Evolutionary conservation across 495 filamentous ascomycete genomes (phyloP), one percentile per base, ranked within the genome.

Genomic region (Penicillium subrubescens): DNA sequence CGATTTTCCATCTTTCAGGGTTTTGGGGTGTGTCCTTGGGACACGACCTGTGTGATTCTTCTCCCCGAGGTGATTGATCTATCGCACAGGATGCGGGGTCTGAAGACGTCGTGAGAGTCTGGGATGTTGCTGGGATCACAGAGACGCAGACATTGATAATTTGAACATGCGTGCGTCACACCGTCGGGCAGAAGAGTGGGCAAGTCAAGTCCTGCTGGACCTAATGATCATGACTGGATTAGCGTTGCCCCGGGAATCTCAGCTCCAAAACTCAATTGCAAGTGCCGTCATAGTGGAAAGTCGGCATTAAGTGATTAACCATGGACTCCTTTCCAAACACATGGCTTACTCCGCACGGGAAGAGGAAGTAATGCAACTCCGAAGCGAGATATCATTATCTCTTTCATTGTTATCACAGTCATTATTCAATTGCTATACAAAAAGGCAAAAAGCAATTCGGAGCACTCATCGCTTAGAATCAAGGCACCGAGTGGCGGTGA

Each of bases 401-500:
- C 19, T 11, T 21, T 11, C 19, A 23, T 44, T 44, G n/a, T n/a
- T n/a, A n/a, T n/a, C n/a, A n/a, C n/a, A n/a, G n/a, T n/a, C n/a
- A n/a, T 11, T 8, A 23, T 23, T 46, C 43, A 46, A 21, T 23
- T 19, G 7, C 8, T 19, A n/a, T 21, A 46, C 19, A 46, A 8
- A 46, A 46, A 46, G 21, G 17, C 43, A 46, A 46, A 46, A 46
- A 21, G 11, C 3, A 23, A 19, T 19, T n/a, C 43, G 6, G 19
- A 46, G n/a, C 43, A 23, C 43, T 8, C 6, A 2, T 5, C n/a
- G 7, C 8, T n/a, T 8, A 21, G 19, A 55, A 60, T 27, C 31
- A 43, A 60, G 27, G 51, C 35, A 43, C n/a, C n/a, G 11, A 12
- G 60, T 61, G 55, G 57, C 57, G 61, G 34, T 34, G 65, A 64